Conservation (phyloP, 2,329 filamentous ascomycete species). For the Chaetomium olivaceum region DNA sequence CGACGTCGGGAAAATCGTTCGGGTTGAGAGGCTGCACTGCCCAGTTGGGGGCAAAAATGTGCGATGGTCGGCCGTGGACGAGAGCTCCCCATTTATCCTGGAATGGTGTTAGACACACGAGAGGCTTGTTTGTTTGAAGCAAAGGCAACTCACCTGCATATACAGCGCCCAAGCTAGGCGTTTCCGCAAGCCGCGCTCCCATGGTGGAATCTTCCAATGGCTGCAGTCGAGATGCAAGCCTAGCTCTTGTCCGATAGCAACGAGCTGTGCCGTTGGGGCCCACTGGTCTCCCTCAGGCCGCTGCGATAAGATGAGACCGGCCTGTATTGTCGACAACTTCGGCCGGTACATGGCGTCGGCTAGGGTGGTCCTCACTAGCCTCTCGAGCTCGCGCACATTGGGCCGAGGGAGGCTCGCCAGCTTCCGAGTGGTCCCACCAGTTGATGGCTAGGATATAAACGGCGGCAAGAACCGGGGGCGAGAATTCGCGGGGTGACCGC, state of each 20-base stretch:
- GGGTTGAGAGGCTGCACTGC: constrained; percentile 66
- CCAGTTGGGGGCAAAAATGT: constrained; percentile 71
- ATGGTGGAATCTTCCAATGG: constrained; percentile 81
- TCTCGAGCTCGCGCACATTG: constrained; percentile 71
- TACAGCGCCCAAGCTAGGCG: constrained; percentile 88
- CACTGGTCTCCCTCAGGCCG: constrained; percentile 77
- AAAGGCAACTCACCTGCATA: constrained; percentile 26
- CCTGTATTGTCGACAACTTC: constrained; percentile 78
- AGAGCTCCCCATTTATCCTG: constrained; percentile 86
- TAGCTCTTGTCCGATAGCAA: constrained; percentile 83
- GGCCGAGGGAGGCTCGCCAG: constrained; percentile 66
- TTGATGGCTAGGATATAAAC: constrained; percentile 85
- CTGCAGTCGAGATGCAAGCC: constrained; percentile 87
- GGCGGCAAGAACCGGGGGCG: constrained; percentile 73
- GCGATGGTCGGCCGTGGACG: constrained; percentile 81
- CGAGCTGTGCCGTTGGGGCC: constrained; percentile 82
- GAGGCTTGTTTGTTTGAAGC: too few species aligned
- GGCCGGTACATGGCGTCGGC: constrained; percentile 77
- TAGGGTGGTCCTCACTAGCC: constrained; percentile 64
- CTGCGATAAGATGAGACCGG: constrained; percentile 72
- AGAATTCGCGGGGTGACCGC: constrained; percentile 70
- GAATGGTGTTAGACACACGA: constrained; percentile 35
- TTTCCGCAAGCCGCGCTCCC: constrained; percentile 83
- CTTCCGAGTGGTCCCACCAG: constrained; percentile 78
- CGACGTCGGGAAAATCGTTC: constrained; percentile 73